These are phyloP conservation scores for Astrothelium subdiscretum DNA, from an alignment of 495 filamentous ascomycete species.

Conservation along the genomic window DNA sequence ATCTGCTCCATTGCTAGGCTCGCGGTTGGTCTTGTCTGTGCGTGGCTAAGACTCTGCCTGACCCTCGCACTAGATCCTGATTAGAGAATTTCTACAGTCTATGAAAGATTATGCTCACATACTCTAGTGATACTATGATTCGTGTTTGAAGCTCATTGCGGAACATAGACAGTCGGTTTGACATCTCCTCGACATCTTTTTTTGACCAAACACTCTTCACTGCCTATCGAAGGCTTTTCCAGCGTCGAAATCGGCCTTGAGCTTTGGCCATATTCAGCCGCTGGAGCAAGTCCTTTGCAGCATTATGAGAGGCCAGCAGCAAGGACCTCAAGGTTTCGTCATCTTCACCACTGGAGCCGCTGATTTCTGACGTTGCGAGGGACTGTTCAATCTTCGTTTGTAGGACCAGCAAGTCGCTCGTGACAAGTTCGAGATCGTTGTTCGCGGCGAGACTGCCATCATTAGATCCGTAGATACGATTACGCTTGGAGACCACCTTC, in stretches of 20 bases:
- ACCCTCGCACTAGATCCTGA: neutral
- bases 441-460: neutral
- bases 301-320: neutral
- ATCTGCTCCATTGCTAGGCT: neutral
- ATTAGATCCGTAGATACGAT: neutral
- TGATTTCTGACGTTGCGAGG: neutral
- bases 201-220: neutral
- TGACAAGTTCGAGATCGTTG: neutral
- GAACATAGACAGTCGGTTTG: neutral
- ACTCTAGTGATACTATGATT: neutral
- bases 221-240: neutral
- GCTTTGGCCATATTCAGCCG: neutral
- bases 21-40: neutral
- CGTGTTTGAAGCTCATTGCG: neutral
- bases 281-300: neutral
- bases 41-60: neutral
- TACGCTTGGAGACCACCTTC: neutral
- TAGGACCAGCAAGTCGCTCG: neutral
- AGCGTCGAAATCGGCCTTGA: neutral
- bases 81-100: neutral
- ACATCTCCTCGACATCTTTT: neutral
- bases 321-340: neutral
- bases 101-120: neutral
- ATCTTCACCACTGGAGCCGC: neutral
- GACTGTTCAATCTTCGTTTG: neutral